phyloP scores from a whole-genome alignment of 2,329 filamentous ascomycete species.

The Xylariaceae sp. region DNA sequence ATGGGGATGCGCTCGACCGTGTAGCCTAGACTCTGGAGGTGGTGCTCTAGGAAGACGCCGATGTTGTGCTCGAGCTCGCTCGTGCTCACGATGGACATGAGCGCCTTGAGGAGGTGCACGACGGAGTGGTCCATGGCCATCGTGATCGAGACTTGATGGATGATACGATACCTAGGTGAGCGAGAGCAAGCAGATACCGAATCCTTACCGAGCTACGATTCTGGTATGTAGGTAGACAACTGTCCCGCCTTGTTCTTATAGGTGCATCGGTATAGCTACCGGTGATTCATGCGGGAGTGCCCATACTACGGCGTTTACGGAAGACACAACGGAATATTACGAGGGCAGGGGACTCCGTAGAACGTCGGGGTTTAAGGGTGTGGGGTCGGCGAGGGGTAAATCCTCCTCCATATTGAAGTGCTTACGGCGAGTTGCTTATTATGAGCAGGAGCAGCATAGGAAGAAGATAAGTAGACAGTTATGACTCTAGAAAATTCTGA shows the following conservation, averaged over 20 bases:
- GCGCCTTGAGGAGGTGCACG: slow-evolving; percentile 29
- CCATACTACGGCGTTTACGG: too few species aligned
- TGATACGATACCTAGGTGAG: background rate
- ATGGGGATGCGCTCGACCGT: slow-evolving; percentile 35
- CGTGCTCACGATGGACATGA: slow-evolving; percentile 34
- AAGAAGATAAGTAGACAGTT: too few species aligned
- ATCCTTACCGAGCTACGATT: background rate
- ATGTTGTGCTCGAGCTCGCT: slow-evolving; percentile 35
- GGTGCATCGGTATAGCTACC: background rate
- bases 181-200: background rate
- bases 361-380: too few species aligned
- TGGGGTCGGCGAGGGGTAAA: too few species aligned
- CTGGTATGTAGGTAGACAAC: background rate
- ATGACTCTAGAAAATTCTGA: too few species aligned
- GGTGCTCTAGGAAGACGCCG: slow-evolving; percentile 31
- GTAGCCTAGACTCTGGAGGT: slow-evolving; percentile 32
- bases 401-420: too few species aligned
- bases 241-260: background rate
- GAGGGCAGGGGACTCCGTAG: too few species aligned
- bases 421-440: too few species aligned
- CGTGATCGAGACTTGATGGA: too few species aligned
- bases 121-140: slow-evolving; percentile 14
- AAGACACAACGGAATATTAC: background rate
- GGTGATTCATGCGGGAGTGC: too few species aligned
- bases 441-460: too few species aligned